Percentiles rank a stretch among this genome's conserved stretches.
Evolutionary conservation across 2,329 filamentous ascomycete species (phyloP).

Genomic region (Ciborinia camelliae): DNA sequence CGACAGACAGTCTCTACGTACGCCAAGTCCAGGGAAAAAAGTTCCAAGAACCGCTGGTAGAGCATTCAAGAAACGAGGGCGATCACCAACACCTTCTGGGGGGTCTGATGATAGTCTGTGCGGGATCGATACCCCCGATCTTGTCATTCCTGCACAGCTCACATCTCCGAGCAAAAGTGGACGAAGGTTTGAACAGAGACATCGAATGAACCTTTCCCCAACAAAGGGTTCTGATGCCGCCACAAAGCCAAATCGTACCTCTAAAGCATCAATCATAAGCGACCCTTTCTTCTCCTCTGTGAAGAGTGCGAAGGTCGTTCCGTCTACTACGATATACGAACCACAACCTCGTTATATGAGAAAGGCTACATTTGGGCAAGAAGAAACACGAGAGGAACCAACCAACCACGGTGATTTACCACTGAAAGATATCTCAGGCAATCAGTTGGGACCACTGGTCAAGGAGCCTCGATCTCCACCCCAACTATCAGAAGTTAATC

Average conservation of each 20-base stretch:
- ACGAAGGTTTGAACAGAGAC: constrained; percentile 16
- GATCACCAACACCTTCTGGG: constrained; percentile 24
- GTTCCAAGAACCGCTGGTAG: constrained; percentile 9
- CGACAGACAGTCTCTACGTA: constrained; percentile 23
- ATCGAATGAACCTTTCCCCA: constrained; percentile 22
- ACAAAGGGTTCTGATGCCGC: constrained; percentile 21
- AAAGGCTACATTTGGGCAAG: constrained; percentile 32
- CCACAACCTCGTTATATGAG: constrained; percentile 29
- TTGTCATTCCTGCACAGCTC: constrained; percentile 27
- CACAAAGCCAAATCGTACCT: not conserved
- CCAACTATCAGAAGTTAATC: constrained; percentile 22
- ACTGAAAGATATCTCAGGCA: constrained; percentile 29
- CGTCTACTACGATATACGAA: constrained; percentile 18
- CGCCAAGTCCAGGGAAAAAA: constrained; percentile 26
- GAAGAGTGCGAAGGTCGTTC: constrained; percentile 23
- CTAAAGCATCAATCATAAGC: constrained; percentile 5
- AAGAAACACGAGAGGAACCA: constrained; percentile 22
- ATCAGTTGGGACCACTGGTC: constrained; percentile 21
- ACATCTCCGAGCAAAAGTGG: constrained; percentile 31
- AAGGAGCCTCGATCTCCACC: not conserved
- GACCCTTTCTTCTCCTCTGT: constrained; percentile 32
- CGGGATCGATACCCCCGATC: constrained; percentile 24
- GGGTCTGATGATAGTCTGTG: constrained; percentile 32
- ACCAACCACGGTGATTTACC: constrained; percentile 23
- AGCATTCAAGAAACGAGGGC: constrained; percentile 11